A percentile compares a stretch with the other conserved stretches of the same genome.
phyloP scores from a whole-genome alignment of 2,329 filamentous ascomycete genomes.

The Aspergillus ibericus region DNA sequence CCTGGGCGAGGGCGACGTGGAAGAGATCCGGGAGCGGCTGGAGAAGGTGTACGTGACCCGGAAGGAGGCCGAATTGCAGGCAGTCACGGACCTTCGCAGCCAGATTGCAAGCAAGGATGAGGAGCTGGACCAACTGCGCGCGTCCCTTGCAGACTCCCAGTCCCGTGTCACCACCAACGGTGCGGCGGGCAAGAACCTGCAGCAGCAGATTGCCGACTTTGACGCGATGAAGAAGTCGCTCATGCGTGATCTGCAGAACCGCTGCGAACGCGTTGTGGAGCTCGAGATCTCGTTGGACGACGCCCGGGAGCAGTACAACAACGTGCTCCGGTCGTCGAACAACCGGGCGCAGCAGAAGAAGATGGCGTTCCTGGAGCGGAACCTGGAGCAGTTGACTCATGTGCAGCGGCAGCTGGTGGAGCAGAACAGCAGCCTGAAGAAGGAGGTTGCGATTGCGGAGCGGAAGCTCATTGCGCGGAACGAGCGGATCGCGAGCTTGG shows the following conservation, averaged over 20 bases:
- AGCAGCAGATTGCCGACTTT: constrained; percentile 97
- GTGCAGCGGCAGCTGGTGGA: constrained; percentile 97
- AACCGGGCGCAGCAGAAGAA: constrained; percentile 99
- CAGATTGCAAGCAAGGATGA: constrained; percentile 75
- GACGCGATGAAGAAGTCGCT: constrained; percentile 99
- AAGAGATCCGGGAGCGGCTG: constrained; percentile 78
- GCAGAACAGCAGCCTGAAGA: constrained; percentile 95
- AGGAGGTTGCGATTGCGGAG: constrained; percentile 98
- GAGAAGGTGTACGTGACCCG: constrained; percentile 75
- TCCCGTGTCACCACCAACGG: constrained; percentile 59
- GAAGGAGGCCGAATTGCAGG: constrained; percentile 69
- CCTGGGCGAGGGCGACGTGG: constrained; percentile 73
- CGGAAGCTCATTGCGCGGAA: constrained; percentile 94
- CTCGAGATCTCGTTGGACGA: constrained; percentile 97
- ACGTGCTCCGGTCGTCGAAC: constrained; percentile 92
- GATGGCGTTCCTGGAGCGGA: constrained; percentile 98
- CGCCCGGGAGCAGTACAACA: constrained; percentile 98
- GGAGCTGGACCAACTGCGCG: constrained; percentile 79
- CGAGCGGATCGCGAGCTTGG: constrained; percentile 92
- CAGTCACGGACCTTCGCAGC: constrained; percentile 73
- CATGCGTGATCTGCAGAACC: constrained; percentile 97
- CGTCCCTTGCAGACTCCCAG: constrained; percentile 72
- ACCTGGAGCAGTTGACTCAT: constrained; percentile 94
- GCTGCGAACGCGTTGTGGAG: constrained; percentile 96
- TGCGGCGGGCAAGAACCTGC: constrained; percentile 71